These are phyloP conservation scores for Moesziomyces parantarcticus DNA, from an alignment of 1,284 basidiomycete species.

Conservation along the genomic window DNA sequence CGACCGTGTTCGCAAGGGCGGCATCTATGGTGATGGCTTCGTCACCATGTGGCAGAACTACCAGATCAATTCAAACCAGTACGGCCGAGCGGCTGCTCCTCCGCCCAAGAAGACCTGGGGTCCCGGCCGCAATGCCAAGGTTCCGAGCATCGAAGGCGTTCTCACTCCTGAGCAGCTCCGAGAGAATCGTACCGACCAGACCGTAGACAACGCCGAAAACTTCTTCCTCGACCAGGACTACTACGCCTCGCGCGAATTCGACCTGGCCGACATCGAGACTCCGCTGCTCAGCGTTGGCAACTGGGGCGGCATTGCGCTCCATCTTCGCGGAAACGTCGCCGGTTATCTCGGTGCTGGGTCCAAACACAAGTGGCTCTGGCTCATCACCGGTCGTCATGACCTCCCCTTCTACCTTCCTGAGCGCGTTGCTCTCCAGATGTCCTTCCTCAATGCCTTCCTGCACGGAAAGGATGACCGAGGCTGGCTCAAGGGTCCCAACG, in stretches of 20 bases:
- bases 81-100: conserved; percentile 46
- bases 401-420: conserved; percentile 66
- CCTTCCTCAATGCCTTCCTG: conserved; percentile 66
- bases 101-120: conserved; percentile 15
- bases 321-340: conserved; percentile 66
- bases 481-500: conserved; percentile 64
- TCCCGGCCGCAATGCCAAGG: conserved; percentile 27
- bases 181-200: conserved; percentile 55
- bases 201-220: conserved; percentile 64
- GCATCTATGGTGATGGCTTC: conserved; percentile 65
- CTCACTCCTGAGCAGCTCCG: conserved; percentile 58
- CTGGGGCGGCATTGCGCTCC: conserved; percentile 64
- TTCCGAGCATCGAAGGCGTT: conserved; percentile 60
- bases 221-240: conserved; percentile 63
- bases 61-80: conserved; percentile 65
- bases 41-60: conserved; percentile 64
- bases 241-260: conserved; percentile 58
- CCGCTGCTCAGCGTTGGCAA: conserved; percentile 67
- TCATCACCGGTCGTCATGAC: conserved; percentile 67
- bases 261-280: conserved; percentile 63
- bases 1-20: conserved; percentile 65
- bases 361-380: conserved; percentile 67
- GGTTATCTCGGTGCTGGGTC: conserved; percentile 65
- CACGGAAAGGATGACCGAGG: conserved; percentile 51
- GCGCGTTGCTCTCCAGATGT: conserved; percentile 61